Evolutionary conservation across 1,284 basidiomycete species (phyloP), one percentile per base, ranked within the genome.

Genomic region (Neotropicomus parvogracilis): DNA sequence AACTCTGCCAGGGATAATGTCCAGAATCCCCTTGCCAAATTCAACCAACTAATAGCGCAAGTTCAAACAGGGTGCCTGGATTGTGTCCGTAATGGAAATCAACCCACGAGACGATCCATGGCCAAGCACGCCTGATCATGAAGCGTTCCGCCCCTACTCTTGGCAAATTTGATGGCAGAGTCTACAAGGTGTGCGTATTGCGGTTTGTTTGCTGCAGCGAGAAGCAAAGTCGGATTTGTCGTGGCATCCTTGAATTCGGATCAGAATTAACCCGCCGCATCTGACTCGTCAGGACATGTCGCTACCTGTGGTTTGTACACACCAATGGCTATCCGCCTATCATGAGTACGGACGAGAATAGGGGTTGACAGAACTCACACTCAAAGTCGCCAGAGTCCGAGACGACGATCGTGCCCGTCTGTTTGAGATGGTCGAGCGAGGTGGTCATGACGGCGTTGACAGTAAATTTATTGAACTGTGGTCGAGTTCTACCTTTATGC

Each of bases 1-100:
- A 58, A 99, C 95, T 71, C 95, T 91, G 56, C 95, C 97, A 52
- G 97, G 95, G 66, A 99, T 92, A 71, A 99, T 92, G 59, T 80
- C 77, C 50, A 99, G 80, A 68, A 99, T 98, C 75, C 90, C 93
- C 71, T 85, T 88, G 60, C 95, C 95, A 72, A 99, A 99, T 70
- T 92, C 93, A 64, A 98, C 92, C 54, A 97, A 84, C 90, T 93
- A 24, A 5, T 8, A 24, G 24, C 24, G 8, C 24, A 8, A 24
- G 24, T 24, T 24, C 24, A 24, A 24, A 24, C 24, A 24, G 24
- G 24, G 24, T 24, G 24, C 24, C 24, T 16, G 58, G 20, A 44
- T 40, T 53, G 49, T 40, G 46, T 54, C 38, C 48, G 41, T 48
- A 38, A 26, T 46, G 20, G 42, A 45, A n/a, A n/a, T n/a, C n/a